Evolutionary conservation across 495 filamentous ascomycete genomes (phyloP).

Genomic region (Hyaloscypha finlandica): DNA sequence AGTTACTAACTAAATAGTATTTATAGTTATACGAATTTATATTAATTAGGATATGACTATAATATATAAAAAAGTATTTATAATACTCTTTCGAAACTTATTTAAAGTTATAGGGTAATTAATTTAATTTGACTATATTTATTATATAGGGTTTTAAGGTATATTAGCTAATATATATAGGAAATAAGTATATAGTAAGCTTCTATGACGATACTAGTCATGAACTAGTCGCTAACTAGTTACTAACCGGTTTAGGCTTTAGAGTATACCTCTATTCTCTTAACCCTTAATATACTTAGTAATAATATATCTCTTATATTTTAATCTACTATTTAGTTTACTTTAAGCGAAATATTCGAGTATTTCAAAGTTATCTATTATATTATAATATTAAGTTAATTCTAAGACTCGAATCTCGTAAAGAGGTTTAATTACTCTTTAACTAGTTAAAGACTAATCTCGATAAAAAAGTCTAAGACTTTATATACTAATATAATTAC

Average conservation of each 20-base stretch:
- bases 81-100: neutral
- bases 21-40: neutral
- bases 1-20: neutral
- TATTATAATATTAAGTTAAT: slow-evolving; percentile 4
- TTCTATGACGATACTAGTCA: neutral
- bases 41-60: neutral
- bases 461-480: neutral
- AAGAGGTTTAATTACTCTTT: neutral
- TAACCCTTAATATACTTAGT: neutral
- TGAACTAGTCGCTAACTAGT: neutral
- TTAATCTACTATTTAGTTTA: neutral
- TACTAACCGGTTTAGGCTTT: neutral
- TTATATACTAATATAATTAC: neutral
- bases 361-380: neutral
- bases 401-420: neutral
- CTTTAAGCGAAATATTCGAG: neutral
- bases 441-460: neutral
- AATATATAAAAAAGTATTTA: neutral
- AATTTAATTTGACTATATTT: neutral
- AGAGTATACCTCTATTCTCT: neutral
- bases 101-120: neutral
- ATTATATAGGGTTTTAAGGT: neutral
- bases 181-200: neutral
- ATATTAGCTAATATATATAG: slow-evolving; percentile 1
- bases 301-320: neutral